Evolutionary conservation across 169 alveolate species (phyloP), one percentile per base, ranked within the genome.

Genomic region (Plasmodium ovale): DNA sequence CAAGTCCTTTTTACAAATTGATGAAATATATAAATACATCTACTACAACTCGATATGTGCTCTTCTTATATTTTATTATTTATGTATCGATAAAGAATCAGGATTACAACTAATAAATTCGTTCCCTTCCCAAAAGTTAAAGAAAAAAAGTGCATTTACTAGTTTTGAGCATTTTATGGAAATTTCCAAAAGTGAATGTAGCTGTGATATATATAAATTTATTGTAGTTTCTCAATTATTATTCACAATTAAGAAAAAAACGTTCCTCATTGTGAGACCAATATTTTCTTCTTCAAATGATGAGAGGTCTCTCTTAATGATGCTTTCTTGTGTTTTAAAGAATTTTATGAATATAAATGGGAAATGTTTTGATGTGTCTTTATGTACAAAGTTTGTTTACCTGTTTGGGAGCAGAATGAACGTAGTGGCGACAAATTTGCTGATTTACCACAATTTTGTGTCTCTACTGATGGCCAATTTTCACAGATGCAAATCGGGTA

Each of bases 201-300:
- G 88, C 42, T 74, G 68, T 60, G 88, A 74, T 62, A 44, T 74
- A 9, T 74, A 74, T 53, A 67, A 29, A 44, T 74, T 74, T 39
- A 14, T 74, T 31, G 53, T 59, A 0, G 31, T 19, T 10, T 19
- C 88, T 9, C 70, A 74, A 74, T 27, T 74, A 47, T 42, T 74
- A 74, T 65, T 23, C 60, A 31, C 53, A 4, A 33, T 74, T 74
- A 59, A 16, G 44, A 74, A 37, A 16, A 44, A 65, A 42, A 44
- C 62, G 9, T 35, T 12, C 29, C 16, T 62, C 6, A 10, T 59
- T 10, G 6, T 47, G 23, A 74, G 54, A 16, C 77, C 88, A 33
- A n/a, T 74, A 35, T 60, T 35, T 49, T 54, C 25, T 60, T 16
- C 27, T 42, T 4, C 23, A 29, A 74, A 74, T 42, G 33, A 19